Conservation (phyloP, 2,329 filamentous ascomycete species). For the Simplicillium aogashimaense region DNA sequence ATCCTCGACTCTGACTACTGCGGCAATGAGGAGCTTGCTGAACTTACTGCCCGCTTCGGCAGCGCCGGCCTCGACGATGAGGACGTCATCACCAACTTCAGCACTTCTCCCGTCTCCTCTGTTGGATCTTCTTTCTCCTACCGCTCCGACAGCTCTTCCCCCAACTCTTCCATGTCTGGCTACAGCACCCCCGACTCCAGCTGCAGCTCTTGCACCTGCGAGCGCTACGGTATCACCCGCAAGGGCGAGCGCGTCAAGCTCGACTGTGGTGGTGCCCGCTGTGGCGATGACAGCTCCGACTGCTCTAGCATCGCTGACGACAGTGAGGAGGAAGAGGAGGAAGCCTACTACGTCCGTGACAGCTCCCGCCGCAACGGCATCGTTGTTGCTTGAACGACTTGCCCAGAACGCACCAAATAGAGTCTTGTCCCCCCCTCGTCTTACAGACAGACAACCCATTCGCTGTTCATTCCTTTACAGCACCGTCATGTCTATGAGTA, state of each 20-base stretch:
- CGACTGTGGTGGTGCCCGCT: constrained; percentile 84
- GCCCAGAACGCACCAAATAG: constrained; percentile 1
- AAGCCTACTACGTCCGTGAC: constrained; percentile 28
- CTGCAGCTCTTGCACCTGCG: constrained; percentile 77
- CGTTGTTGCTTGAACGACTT: constrained; percentile 35
- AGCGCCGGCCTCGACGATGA: constrained; percentile 48
- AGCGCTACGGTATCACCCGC: constrained; percentile 93
- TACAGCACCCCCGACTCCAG: constrained; percentile 73
- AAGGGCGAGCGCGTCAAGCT: constrained; percentile 89
- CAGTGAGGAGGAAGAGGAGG: constrained; percentile 41
- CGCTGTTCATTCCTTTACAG: constrained; percentile 23
- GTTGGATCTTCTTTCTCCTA: constrained; percentile 61
- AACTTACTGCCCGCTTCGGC: constrained; percentile 68
- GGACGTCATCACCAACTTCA: constrained; percentile 45
- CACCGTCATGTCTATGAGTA: not conserved
- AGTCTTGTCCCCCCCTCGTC: constrained; percentile 2
- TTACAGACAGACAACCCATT: constrained; percentile 13
- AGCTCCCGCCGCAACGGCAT: constrained; percentile 55
- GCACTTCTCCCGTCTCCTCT: constrained; percentile 53
- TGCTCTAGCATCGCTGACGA: constrained; percentile 59
- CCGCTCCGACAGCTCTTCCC: constrained; percentile 64
- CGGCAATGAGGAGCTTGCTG: constrained; percentile 62
- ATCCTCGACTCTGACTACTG: constrained; percentile 77
- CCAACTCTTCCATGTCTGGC: constrained; percentile 63
- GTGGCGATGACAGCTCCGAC: constrained; percentile 66